Conservation (phyloP, 352 stramenopile genomes). For the Albugo candida region DNA sequence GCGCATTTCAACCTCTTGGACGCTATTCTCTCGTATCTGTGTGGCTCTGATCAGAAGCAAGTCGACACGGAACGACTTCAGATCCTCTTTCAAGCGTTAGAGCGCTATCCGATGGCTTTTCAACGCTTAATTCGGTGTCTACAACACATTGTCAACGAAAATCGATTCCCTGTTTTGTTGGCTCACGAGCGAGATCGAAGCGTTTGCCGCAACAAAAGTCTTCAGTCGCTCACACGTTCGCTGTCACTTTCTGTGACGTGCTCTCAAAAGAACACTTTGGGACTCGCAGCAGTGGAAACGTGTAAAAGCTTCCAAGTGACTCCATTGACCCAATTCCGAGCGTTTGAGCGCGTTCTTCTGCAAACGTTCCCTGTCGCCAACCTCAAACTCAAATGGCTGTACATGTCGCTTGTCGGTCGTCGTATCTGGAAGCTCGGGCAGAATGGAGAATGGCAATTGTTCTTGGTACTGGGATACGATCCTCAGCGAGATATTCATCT, state of each 20-base stretch:
- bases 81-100: constrained; percentile 19
- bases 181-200: no score
- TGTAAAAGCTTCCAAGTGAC: constrained; percentile 1
- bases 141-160: constrained; percentile 59
- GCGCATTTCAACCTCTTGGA: constrained; percentile 60
- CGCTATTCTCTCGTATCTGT: constrained; percentile 33
- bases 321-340: constrained; percentile 66
- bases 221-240: no score
- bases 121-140: constrained; percentile 34
- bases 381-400: constrained; percentile 25
- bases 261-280: no score
- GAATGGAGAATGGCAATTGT: constrained; percentile 69
- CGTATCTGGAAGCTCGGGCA: constrained; percentile 40
- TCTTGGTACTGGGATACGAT: constrained; percentile 49
- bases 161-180: constrained; percentile 16
- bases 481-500: constrained; percentile 28
- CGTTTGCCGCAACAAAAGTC: no score
- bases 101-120: constrained; percentile 22
- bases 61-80: constrained; percentile 11
- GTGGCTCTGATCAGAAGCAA: constrained; percentile 15
- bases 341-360: constrained; percentile 63
- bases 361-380: constrained; percentile 36
- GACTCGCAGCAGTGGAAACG: no score
- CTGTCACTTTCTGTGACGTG: no score
- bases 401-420: constrained; percentile 47